phyloP scores from a whole-genome alignment of 1,139 yeast genomes.

The Zygosaccharomyces pseudobailii region DNA sequence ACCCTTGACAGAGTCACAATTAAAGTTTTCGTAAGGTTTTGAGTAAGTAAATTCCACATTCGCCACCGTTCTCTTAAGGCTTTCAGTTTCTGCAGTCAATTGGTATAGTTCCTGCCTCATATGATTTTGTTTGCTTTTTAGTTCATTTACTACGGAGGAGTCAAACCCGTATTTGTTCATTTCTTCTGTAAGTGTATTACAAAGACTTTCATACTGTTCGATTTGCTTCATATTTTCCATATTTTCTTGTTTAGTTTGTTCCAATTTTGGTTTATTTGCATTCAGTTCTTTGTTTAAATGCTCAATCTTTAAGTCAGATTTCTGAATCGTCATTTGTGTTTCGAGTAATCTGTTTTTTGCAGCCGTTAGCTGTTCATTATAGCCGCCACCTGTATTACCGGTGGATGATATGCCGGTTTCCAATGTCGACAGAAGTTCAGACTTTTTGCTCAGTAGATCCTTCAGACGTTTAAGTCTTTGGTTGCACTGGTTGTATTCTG shows the following conservation, averaged over 20 bases:
- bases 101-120: constrained; percentile 39
- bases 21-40: constrained; percentile 58
- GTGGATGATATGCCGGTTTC: constrained; percentile 88
- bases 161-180: constrained; percentile 58
- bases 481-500: constrained; percentile 44
- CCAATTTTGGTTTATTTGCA: constrained; percentile 49
- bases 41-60: constrained; percentile 73
- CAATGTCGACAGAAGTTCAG: constrained; percentile 75
- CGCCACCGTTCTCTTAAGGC: constrained; percentile 59
- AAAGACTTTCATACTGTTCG: constrained; percentile 40
- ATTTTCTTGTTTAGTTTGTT: constrained; percentile 53
- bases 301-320: constrained; percentile 53
- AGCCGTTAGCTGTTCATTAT: constrained; percentile 64
- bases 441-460: constrained; percentile 54
- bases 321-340: constrained; percentile 54
- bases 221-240: constrained; percentile 42
- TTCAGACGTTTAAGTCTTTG: constrained; percentile 43
- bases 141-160: constrained; percentile 42
- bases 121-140: constrained; percentile 43
- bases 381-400: constrained; percentile 78
- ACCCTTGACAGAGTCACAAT: constrained; percentile 68
- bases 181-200: constrained; percentile 41
- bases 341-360: constrained; percentile 56
- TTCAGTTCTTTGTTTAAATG: constrained; percentile 53
- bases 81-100: constrained; percentile 49